Conservation (phyloP, 2,329 filamentous ascomycete genomes). For the Paramyrothecium roridum region DNA sequence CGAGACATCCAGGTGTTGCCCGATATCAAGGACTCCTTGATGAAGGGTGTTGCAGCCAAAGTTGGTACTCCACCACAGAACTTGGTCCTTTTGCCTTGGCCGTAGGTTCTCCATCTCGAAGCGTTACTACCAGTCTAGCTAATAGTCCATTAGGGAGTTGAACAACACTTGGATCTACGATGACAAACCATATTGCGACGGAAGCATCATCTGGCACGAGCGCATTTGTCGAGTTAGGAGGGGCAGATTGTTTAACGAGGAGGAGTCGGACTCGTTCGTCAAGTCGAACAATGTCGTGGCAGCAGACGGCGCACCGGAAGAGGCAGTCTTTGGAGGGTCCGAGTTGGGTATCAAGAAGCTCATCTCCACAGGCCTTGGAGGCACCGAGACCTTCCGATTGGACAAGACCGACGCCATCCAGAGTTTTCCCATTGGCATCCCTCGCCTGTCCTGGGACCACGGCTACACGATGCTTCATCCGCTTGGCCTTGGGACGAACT, state of each 20-base stretch:
- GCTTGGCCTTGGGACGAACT: conserved; percentile 24
- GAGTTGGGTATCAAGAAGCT: conserved; percentile 17
- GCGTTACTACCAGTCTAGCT: not conserved
- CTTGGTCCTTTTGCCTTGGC: conserved; percentile 26
- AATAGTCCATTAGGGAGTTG: conserved; percentile 20
- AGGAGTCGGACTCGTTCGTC: conserved; percentile 7
- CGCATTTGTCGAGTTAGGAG: conserved; percentile 21
- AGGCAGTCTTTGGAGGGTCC: conserved; percentile 10
- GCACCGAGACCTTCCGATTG: conserved; percentile 13
- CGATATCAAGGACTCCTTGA: conserved; percentile 17
- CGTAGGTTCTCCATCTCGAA: conserved; percentile 14
- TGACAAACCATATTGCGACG: conserved; percentile 20
- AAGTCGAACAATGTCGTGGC: conserved; percentile 8
- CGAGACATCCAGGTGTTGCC: conserved; percentile 18
- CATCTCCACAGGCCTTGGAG: conserved; percentile 13
- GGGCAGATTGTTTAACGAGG: conserved; percentile 14
- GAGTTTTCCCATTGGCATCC: conserved; percentile 20
- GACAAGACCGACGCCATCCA: conserved; percentile 3
- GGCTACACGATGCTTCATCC: conserved; percentile 22
- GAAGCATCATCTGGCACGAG: conserved; percentile 21
- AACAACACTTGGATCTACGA: conserved; percentile 32
- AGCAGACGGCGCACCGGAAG: conserved; percentile 14
- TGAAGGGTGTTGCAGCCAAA: conserved; percentile 20
- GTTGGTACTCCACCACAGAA: conserved; percentile 21
- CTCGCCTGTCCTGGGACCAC: conserved; percentile 19